phyloP scores from a whole-genome alignment of 306 rosid species.

The Astragalus membranaceus region DNA sequence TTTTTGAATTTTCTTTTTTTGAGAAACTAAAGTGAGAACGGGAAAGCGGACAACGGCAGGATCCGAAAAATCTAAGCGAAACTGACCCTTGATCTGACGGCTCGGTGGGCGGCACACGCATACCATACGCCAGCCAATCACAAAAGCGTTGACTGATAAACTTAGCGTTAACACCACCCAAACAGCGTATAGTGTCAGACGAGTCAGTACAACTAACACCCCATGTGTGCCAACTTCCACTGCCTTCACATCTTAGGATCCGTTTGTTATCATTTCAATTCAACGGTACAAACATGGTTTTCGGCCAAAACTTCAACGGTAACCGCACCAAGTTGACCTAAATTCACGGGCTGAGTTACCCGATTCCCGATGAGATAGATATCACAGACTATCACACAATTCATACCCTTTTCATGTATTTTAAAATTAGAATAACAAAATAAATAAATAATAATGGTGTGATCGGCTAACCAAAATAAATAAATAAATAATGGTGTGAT shows the following conservation, averaged over 20 bases:
- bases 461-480: not conserved
- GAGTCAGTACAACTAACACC: slow-evolving; percentile 5
- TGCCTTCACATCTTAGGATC: not conserved
- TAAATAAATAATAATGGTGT: not conserved
- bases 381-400: not conserved
- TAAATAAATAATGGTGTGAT: not conserved
- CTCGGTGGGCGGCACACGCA: not conserved
- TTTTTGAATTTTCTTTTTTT: too few relatives aligned
- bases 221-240: not conserved
- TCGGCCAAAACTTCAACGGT: not conserved
- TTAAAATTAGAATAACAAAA: too few relatives aligned
- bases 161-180: not conserved
- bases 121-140: slow-evolving; percentile 14
- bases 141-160: slow-evolving; percentile 38
- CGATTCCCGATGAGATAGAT: not conserved
- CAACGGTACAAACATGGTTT: too few relatives aligned
- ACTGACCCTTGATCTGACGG: not conserved
- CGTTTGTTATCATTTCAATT: not conserved
- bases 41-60: not conserved
- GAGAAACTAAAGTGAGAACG: not conserved
- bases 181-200: slow-evolving; percentile 10
- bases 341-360: not conserved
- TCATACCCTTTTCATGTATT: not conserved
- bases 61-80: not conserved
- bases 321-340: not conserved